Percentiles rank a stretch among this genome's conserved stretches.
These are phyloP conservation scores for Cardamine chenopodiifolia DNA, from an alignment of 345 rosid species.

Conservation along the genomic window DNA sequence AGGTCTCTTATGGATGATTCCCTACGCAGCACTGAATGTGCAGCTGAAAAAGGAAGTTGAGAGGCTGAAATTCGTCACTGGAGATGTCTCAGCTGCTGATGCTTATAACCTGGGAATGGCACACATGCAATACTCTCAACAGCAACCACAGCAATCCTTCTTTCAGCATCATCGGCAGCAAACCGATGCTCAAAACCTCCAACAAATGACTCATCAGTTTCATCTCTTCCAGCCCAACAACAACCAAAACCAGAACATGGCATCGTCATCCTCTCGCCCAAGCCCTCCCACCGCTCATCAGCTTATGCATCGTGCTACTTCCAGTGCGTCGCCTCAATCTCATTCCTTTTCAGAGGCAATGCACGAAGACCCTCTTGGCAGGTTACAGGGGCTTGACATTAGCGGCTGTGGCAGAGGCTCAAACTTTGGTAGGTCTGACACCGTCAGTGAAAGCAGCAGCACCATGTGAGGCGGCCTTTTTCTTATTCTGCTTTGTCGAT, in stretches of 20 bases:
- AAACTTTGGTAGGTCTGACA: slow-evolving; percentile 64
- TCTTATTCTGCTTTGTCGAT: slow-evolving; percentile 31
- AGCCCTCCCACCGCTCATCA: slow-evolving; percentile 46
- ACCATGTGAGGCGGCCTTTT: slow-evolving; percentile 48
- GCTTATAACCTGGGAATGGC: slow-evolving; percentile 73
- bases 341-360: slow-evolving; percentile 58
- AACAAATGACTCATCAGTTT: slow-evolving; percentile 60
- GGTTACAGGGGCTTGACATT: slow-evolving; percentile 85
- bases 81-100: slow-evolving; percentile 70
- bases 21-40: slow-evolving; percentile 66
- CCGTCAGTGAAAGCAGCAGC: slow-evolving; percentile 79
- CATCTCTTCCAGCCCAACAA: slow-evolving; percentile 55
- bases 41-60: slow-evolving; percentile 90
- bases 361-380: slow-evolving; percentile 72
- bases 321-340: slow-evolving; percentile 42
- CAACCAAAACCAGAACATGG: slow-evolving; percentile 32
- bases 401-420: slow-evolving; percentile 63
- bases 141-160: slow-evolving; percentile 50
- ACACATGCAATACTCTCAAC: slow-evolving; percentile 49
- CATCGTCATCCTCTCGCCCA: slow-evolving; percentile 5
- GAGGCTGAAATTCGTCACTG: slow-evolving; percentile 74
- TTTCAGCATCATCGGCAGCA: slow-evolving; percentile 55
- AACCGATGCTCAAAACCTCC: slow-evolving; percentile 49
- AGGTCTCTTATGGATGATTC: slow-evolving; percentile 14
- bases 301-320: slow-evolving; percentile 42